Conservation (phyloP, 208 protist species). For the Leishmania guyanensis region DNA sequence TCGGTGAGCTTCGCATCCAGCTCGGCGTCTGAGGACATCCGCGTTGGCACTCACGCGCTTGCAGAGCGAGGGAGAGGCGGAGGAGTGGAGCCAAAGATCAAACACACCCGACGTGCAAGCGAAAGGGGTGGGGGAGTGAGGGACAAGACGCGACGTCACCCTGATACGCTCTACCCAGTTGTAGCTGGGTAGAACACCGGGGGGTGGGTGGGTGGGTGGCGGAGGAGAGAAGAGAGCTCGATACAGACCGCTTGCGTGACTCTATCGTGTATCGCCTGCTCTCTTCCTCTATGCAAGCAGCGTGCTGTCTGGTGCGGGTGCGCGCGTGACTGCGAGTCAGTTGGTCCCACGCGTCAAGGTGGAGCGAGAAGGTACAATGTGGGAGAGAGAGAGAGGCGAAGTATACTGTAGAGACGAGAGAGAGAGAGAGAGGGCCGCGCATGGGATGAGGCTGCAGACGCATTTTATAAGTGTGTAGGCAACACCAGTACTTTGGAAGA, state of each 20-base stretch:
- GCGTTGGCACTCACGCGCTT: background rate
- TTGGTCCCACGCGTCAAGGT: background rate
- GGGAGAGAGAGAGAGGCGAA: background rate
- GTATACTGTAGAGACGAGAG: background rate
- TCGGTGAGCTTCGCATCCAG: conserved; percentile 63
- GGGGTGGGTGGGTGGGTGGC: background rate
- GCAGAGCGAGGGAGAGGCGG: too few species aligned
- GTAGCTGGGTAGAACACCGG: background rate
- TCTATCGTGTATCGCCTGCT: background rate
- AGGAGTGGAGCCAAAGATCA: background rate
- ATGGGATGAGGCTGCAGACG: background rate
- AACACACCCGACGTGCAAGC: background rate
- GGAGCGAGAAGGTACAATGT: background rate
- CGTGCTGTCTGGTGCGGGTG: background rate
- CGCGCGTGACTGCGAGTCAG: background rate
- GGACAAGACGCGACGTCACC: background rate
- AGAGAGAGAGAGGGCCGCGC: background rate
- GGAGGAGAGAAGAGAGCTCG: background rate
- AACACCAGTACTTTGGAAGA: background rate
- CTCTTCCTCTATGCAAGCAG: background rate
- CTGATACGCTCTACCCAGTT: background rate
- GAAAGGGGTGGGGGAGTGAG: background rate
- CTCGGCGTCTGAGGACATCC: conserved; percentile 36
- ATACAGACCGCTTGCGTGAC: background rate
- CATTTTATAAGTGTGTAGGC: background rate